Conservation (phyloP, 441 rosid genomes). For the Croton setiger region DNA sequence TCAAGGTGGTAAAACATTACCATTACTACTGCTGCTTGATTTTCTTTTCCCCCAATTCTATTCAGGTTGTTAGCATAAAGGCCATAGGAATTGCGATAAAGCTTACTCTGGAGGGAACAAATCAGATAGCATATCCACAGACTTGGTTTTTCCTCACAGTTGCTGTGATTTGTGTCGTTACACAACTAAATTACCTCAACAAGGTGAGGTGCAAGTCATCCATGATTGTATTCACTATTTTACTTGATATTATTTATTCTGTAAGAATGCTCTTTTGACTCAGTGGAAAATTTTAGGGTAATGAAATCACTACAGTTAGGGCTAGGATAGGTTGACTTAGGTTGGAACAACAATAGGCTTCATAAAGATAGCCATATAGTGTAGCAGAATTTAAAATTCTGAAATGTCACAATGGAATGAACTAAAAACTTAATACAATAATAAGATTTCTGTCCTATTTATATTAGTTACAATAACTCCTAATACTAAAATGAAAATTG, state of each 20-base stretch:
- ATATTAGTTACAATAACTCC: no score
- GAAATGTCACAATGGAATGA: no score
- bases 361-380: no score
- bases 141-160: constrained; percentile 86
- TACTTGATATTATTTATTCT: neutral
- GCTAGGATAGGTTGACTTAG: no score
- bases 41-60: neutral
- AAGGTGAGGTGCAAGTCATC: constrained; percentile 41
- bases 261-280: no score
- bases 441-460: no score
- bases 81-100: constrained; percentile 91
- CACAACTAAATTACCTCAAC: constrained; percentile 77
- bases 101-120: constrained; percentile 71
- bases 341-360: no score
- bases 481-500: no score
- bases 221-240: neutral
- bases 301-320: no score
- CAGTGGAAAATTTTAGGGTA: no score
- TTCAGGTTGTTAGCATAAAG: constrained; percentile 90
- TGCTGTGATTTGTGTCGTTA: constrained; percentile 75
- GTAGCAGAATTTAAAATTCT: no score
- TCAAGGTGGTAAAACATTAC: neutral
- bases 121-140: constrained; percentile 64
- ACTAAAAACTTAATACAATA: no score
- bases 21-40: neutral